Conservation (phyloP, 768 basidiomycete species). For the Tulasnella sp. region DNA sequence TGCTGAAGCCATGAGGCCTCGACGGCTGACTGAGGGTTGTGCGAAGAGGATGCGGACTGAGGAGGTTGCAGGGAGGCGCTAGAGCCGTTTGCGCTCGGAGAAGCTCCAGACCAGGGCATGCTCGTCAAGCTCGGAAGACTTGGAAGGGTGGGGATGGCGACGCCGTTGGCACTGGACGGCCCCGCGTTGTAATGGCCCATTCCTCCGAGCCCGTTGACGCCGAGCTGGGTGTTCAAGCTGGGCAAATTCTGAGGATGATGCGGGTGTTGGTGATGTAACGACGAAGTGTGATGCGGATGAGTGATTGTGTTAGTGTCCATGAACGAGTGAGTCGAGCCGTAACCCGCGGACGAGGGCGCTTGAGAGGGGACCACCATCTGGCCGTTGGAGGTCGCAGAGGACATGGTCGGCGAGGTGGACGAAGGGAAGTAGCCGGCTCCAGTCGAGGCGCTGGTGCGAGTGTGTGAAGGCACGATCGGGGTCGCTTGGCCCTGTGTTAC, state of each 20-base stretch:
- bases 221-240: neutral
- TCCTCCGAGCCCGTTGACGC: neutral
- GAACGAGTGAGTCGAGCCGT: slow-evolving; percentile 12
- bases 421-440: slow-evolving; percentile 1
- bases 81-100: neutral
- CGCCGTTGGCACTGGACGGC: neutral
- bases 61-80: neutral
- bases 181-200: neutral
- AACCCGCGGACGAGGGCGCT: neutral
- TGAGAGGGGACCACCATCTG: slow-evolving; percentile 11
- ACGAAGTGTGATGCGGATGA: neutral
- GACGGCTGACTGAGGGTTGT: neutral
- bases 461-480: neutral
- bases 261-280: neutral
- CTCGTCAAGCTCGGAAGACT: slow-evolving; percentile 8
- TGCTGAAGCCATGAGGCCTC: slow-evolving; percentile 6
- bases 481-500: neutral
- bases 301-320: slow-evolving; percentile 15
- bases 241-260: slow-evolving; percentile 3
- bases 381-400: neutral
- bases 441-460: slow-evolving; percentile 3
- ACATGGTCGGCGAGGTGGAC: neutral
- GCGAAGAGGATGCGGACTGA: neutral
- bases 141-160: neutral
- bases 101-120: neutral